Evolutionary conservation across 495 filamentous ascomycete genomes (phyloP).

Genomic region (Parmelia sp.): DNA sequence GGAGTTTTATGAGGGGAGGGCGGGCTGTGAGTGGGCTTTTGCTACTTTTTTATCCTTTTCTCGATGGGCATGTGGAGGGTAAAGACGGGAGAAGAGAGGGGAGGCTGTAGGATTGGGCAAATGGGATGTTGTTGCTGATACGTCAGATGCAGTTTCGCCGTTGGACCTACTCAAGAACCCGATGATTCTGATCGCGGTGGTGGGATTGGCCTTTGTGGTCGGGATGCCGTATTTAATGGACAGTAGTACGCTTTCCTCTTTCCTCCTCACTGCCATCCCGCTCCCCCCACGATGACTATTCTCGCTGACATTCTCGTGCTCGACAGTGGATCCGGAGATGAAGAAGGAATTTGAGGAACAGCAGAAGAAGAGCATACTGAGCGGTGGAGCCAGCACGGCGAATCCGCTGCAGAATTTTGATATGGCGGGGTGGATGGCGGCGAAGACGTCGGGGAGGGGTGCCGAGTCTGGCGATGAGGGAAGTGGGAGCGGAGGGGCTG

Average conservation of each 20-base stretch:
- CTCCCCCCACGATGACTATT: neutral
- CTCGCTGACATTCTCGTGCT: neutral
- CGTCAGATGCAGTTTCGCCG: constrained; percentile 40
- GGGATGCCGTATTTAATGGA: constrained; percentile 93
- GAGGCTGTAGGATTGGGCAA: neutral
- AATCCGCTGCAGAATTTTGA: constrained; percentile 69
- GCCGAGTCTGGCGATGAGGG: constrained; percentile 29
- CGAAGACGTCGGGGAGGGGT: constrained; percentile 36
- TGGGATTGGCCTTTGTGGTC: constrained; percentile 71
- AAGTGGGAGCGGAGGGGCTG: constrained; percentile 32
- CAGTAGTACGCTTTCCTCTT: constrained; percentile 58
- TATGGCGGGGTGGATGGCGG: constrained; percentile 77
- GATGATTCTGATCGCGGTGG: constrained; percentile 85
- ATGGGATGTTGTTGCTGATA: neutral
- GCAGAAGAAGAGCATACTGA: constrained; percentile 66
- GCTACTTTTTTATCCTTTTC: neutral
- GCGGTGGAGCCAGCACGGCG: constrained; percentile 27
- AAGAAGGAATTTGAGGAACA: constrained; percentile 86
- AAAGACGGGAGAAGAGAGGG: neutral
- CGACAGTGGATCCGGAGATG: constrained; percentile 87
- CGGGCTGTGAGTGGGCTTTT: constrained; percentile 55
- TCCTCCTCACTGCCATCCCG: neutral
- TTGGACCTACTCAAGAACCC: constrained; percentile 79
- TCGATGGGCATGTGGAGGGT: neutral
- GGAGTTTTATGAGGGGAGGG: constrained; percentile 66